phyloP scores from a whole-genome alignment of 2,329 filamentous ascomycete species.

The Hypomyces rosellus region DNA sequence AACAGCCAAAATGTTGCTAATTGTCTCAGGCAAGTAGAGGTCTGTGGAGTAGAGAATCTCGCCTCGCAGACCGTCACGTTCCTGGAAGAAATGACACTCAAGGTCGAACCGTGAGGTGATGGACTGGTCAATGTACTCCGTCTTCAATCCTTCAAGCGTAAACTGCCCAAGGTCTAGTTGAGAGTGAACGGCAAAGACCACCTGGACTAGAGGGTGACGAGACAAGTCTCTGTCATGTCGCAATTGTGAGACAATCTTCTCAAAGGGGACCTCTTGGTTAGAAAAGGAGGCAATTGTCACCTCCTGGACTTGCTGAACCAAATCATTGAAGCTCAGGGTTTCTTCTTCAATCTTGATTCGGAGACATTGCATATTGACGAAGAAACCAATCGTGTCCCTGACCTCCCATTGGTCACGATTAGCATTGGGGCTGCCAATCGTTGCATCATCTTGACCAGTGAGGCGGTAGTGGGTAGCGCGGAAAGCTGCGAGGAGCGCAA shows the following conservation, averaged over 20 bases:
- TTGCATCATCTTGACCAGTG: slow-evolving; percentile 18
- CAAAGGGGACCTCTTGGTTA: slow-evolving; percentile 18
- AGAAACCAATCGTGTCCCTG: slow-evolving; percentile 19
- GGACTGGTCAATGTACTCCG: neutral
- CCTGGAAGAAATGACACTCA: slow-evolving; percentile 18
- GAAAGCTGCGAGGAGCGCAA: slow-evolving; percentile 20
- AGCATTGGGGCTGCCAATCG: slow-evolving; percentile 16
- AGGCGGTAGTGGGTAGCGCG: slow-evolving; percentile 21
- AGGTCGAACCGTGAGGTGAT: slow-evolving; percentile 15
- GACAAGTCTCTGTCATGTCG: slow-evolving; percentile 13
- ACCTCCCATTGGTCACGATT: slow-evolving; percentile 16
- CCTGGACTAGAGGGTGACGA: slow-evolving; percentile 10
- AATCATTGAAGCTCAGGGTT: slow-evolving; percentile 6
- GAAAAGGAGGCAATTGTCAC: slow-evolving; percentile 10
- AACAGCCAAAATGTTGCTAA: slow-evolving; percentile 14
- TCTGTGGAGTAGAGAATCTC: slow-evolving; percentile 14
- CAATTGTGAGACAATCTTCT: slow-evolving; percentile 12
- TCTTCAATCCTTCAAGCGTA: slow-evolving; percentile 10
- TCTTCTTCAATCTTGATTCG: slow-evolving; percentile 14
- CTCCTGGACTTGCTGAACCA: slow-evolving; percentile 14
- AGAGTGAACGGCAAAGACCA: slow-evolving; percentile 16
- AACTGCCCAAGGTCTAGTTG: slow-evolving; percentile 10
- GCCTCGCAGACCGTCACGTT: slow-evolving; percentile 7
- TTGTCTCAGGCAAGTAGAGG: slow-evolving; percentile 13
- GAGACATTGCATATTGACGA: slow-evolving; percentile 22